Evolutionary conservation across 1,284 basidiomycete species (phyloP).

Genomic region (Kalmanozyma brasiliensis): DNA sequence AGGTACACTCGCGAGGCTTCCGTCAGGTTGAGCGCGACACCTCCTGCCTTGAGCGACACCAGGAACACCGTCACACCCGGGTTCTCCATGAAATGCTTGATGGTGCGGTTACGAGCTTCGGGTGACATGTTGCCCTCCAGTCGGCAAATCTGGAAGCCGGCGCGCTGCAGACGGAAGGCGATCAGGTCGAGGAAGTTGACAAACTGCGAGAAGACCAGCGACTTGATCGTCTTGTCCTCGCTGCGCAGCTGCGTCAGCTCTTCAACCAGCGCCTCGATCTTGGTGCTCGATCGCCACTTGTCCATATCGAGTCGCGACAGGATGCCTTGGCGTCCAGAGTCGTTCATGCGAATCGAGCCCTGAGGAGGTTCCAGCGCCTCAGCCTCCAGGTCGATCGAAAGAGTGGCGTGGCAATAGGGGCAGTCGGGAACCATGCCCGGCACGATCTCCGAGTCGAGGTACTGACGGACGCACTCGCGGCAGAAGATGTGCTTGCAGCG

Average conservation of each 20-base stretch:
- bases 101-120: slow-evolving; percentile 92
- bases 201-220: slow-evolving; percentile 94
- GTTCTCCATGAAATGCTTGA: slow-evolving; percentile 94
- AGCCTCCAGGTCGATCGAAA: slow-evolving; percentile 94
- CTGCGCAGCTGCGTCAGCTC: slow-evolving; percentile 85
- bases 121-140: slow-evolving; percentile 97
- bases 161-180: slow-evolving; percentile 88
- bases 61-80: slow-evolving; percentile 95
- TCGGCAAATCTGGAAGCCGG: slow-evolving; percentile 87
- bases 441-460: slow-evolving; percentile 79
- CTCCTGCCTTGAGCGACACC: slow-evolving; percentile 91
- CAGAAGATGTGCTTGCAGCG: slow-evolving; percentile 86
- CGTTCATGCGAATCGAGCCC: slow-evolving; percentile 63
- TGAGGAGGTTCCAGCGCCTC: slow-evolving; percentile 86
- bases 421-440: slow-evolving; percentile 77
- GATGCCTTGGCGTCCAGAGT: slow-evolving; percentile 84
- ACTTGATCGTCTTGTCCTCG: slow-evolving; percentile 92
- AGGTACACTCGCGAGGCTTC: slow-evolving; percentile 67
- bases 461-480: slow-evolving; percentile 94
- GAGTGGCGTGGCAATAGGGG: slow-evolving; percentile 90
- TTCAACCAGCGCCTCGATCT: slow-evolving; percentile 96
- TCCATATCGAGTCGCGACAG: slow-evolving; percentile 87
- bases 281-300: slow-evolving; percentile 91
- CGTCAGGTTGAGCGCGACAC: slow-evolving; percentile 76
- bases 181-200: slow-evolving; percentile 84